A percentile compares a stretch with the other conserved stretches of the same genome.
Conservation (phyloP, 1,139 yeast species). For the Saccharomycopsis hybrid region DNA sequence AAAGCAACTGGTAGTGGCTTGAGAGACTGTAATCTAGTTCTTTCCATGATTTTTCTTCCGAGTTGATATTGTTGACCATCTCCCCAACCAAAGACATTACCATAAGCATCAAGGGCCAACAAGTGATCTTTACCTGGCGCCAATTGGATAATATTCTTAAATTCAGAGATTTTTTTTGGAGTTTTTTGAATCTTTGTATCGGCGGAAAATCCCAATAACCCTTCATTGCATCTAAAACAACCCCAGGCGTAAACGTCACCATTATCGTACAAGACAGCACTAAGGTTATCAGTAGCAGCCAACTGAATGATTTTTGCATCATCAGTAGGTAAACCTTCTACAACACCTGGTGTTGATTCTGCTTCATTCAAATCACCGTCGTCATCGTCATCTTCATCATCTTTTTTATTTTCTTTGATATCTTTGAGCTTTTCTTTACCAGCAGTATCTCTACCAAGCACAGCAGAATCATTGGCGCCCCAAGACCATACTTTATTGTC, state of each 20-base stretch:
- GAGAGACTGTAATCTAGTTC: constrained; percentile 62
- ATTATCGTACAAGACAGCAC: constrained; percentile 69
- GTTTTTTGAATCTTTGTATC: constrained; percentile 55
- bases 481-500: constrained; percentile 84
- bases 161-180: constrained; percentile 59
- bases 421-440: constrained; percentile 56
- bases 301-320: constrained; percentile 56
- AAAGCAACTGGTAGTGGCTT: constrained; percentile 78
- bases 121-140: constrained; percentile 94
- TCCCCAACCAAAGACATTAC: constrained; percentile 95
- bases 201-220: constrained; percentile 75
- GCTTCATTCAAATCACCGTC: constrained; percentile 79
- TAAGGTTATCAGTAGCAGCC: constrained; percentile 90
- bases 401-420: constrained; percentile 44
- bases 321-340: constrained; percentile 54
- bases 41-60: constrained; percentile 75
- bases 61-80: constrained; percentile 90
- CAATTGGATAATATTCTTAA: constrained; percentile 71
- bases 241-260: constrained; percentile 99
- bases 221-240: constrained; percentile 89
- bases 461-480: constrained; percentile 95
- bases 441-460: constrained; percentile 82
- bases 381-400: constrained; percentile 60
- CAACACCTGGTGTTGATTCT: constrained; percentile 82
- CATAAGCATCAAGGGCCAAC: constrained; percentile 74